Evolutionary conservation across 2,329 filamentous ascomycete species (phyloP).

Genomic region (Calonectria montana): DNA sequence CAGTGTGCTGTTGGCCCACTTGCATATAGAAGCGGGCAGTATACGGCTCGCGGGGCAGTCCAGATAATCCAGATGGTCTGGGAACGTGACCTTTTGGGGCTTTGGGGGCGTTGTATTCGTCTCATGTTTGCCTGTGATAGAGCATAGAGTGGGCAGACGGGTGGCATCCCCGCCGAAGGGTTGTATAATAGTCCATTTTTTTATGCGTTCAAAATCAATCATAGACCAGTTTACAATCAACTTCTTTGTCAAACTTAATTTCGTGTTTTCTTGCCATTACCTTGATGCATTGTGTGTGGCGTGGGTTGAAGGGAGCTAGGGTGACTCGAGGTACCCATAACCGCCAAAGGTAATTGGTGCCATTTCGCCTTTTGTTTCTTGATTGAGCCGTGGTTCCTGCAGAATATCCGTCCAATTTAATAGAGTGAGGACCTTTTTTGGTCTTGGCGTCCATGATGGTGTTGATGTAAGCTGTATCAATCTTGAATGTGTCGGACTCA

Average conservation of each 20-base stretch:
- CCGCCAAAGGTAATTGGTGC: too few species aligned
- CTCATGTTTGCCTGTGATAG: constrained; percentile 41
- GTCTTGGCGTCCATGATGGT: too few species aligned
- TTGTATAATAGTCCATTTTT: constrained; percentile 44
- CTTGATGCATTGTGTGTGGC: background rate
- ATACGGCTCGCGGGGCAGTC: constrained; percentile 31
- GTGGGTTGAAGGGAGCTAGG: background rate
- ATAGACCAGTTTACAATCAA: constrained; percentile 33
- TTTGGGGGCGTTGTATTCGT: constrained; percentile 34
- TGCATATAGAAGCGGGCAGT: constrained; percentile 32
- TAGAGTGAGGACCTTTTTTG: too few species aligned
- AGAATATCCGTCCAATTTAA: too few species aligned
- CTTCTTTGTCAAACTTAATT: background rate
- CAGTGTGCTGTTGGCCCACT: constrained; percentile 24
- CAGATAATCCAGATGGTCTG: constrained; percentile 32
- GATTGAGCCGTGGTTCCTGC: too few species aligned
- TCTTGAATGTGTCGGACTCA: too few species aligned
- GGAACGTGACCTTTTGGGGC: constrained; percentile 36
- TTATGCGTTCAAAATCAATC: constrained; percentile 34
- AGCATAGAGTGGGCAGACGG: constrained; percentile 41
- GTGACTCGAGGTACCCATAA: background rate
- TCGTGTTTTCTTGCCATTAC: background rate
- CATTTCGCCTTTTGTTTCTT: too few species aligned
- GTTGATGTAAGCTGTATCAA: too few species aligned
- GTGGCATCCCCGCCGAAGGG: constrained; percentile 37